Evolutionary conservation across 1,139 yeast species (phyloP).

Genomic region (Entelexis sorbosivorans): DNA sequence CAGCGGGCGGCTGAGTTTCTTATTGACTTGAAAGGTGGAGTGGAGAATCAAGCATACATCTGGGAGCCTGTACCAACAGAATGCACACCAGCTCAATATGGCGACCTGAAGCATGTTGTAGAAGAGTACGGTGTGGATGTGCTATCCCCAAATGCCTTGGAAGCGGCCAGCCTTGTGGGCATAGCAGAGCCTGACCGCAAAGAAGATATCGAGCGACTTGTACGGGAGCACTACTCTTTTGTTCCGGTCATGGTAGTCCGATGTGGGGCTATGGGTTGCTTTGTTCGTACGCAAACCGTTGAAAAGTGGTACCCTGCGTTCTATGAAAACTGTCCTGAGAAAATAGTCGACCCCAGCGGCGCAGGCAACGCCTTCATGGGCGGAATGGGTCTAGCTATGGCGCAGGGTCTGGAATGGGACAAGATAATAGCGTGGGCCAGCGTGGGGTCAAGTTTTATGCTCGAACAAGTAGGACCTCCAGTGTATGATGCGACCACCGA

Average conservation of each 20-base stretch:
- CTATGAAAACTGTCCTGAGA: slow-evolving; percentile 36
- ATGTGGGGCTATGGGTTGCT: slow-evolving; percentile 25
- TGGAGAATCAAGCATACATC: slow-evolving; percentile 32
- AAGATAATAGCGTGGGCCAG: slow-evolving; percentile 55
- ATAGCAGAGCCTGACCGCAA: slow-evolving; percentile 20
- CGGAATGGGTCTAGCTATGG: slow-evolving; percentile 51
- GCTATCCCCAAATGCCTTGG: slow-evolving; percentile 75
- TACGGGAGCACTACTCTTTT: slow-evolving; percentile 10
- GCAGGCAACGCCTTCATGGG: slow-evolving; percentile 90
- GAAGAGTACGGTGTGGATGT: slow-evolving; percentile 45
- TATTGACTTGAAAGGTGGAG: slow-evolving; percentile 26
- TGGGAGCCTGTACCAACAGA: slow-evolving; percentile 86
- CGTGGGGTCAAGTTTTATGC: slow-evolving; percentile 65
- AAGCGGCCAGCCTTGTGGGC: slow-evolving; percentile 50
- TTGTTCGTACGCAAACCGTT: slow-evolving; percentile 17
- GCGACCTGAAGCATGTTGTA: slow-evolving; percentile 29
- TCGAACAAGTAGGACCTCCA: slow-evolving; percentile 73
- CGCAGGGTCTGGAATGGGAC: slow-evolving; percentile 37
- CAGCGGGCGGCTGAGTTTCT: slow-evolving; percentile 43
- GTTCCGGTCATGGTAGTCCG: slow-evolving; percentile 20
- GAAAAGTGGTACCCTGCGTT: slow-evolving; percentile 56
- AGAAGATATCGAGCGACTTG: slow-evolving; percentile 19
- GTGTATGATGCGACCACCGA: slow-evolving; percentile 18
- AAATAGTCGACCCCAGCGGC: slow-evolving; percentile 81
- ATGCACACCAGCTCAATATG: slow-evolving; percentile 44